Conservation (phyloP, 2,329 filamentous ascomycete genomes). For the Pleoardoris graminearum region DNA sequence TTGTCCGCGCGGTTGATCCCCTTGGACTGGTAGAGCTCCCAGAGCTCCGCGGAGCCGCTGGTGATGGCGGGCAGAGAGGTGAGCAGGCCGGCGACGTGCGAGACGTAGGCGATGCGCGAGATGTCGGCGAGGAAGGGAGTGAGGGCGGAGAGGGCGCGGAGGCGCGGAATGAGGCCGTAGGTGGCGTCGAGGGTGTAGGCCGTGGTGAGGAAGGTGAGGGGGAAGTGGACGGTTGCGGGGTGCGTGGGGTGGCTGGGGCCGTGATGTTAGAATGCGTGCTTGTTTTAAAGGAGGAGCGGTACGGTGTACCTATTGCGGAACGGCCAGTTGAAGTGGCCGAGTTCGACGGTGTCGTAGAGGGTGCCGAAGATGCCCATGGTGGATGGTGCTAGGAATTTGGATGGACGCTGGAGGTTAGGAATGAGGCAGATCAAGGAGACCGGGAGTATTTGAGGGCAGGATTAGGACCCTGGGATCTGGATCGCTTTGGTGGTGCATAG, state of each 20-base stretch:
- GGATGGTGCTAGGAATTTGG: not conserved
- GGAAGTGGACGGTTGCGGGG: not conserved
- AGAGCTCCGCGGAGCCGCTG: not conserved
- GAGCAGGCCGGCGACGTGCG: not conserved
- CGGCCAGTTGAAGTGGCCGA: not conserved
- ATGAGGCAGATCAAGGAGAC: too few relatives aligned
- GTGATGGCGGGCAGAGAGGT: not conserved
- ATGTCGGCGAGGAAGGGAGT: not conserved
- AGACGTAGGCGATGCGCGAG: not conserved
- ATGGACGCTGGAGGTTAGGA: too few relatives aligned
- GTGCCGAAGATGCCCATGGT: not conserved
- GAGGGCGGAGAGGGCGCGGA: not conserved
- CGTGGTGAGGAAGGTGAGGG: not conserved
- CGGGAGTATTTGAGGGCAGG: not conserved
- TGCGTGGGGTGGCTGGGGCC: not conserved
- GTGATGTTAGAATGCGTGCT: not conserved
- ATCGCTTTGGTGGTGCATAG: not conserved
- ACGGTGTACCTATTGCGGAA: not conserved
- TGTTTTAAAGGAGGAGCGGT: not conserved
- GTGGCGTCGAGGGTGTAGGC: slow-evolving; percentile 1
- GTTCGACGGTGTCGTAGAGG: not conserved
- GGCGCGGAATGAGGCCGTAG: not conserved
- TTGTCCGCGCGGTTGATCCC: not conserved
- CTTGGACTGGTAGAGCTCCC: not conserved
- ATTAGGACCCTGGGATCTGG: not conserved